Percentiles rank a stretch among this genome's conserved stretches.
These are phyloP conservation scores for Ophiorrhiza pumila DNA, from an alignment of 257 asterid species.

Conservation along the genomic window DNA sequence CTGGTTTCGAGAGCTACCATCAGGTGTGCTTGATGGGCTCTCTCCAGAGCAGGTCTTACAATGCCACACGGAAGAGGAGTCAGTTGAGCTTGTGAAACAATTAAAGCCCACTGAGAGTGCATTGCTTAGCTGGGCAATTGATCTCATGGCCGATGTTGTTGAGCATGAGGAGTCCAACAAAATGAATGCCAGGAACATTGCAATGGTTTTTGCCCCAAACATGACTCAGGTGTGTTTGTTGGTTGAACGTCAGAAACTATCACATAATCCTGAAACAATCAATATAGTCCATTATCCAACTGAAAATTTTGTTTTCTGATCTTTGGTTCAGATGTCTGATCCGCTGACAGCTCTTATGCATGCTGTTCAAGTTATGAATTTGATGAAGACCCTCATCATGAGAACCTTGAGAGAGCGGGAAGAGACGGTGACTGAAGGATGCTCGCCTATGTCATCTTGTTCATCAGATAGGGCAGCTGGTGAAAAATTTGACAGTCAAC, in stretches of 20 bases:
- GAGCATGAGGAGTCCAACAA: conserved; percentile 88
- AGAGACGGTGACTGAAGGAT: conserved; percentile 48
- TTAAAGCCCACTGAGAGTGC: conserved; percentile 75
- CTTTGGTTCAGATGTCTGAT: conserved; percentile 76
- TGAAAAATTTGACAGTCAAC: conserved; percentile 62
- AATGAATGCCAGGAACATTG: conserved; percentile 92
- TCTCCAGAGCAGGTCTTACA: conserved; percentile 78
- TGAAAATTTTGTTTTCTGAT: conserved; percentile 4
- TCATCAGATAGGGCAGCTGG: conserved; percentile 51
- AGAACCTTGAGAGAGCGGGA: conserved; percentile 73
- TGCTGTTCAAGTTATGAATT: conserved; percentile 98
- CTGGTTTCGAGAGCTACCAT: conserved; percentile 93
- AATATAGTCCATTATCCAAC: neutral
- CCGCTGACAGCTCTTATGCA: conserved; percentile 98
- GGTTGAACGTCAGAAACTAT: neutral
- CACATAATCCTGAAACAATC: neutral
- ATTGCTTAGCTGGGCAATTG: conserved; percentile 83
- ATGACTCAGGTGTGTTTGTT: conserved; percentile 72
- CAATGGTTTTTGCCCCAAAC: conserved; percentile 96
- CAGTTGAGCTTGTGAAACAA: conserved; percentile 64
- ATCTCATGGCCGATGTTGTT: conserved; percentile 97
- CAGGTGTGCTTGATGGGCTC: conserved; percentile 86
- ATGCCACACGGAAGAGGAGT: conserved; percentile 77
- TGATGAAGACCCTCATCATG: conserved; percentile 75
- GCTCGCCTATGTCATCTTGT: conserved; percentile 61